Conservation (phyloP, 371 early-diverging fungal genomes). For the Ordospora colligata region DNA sequence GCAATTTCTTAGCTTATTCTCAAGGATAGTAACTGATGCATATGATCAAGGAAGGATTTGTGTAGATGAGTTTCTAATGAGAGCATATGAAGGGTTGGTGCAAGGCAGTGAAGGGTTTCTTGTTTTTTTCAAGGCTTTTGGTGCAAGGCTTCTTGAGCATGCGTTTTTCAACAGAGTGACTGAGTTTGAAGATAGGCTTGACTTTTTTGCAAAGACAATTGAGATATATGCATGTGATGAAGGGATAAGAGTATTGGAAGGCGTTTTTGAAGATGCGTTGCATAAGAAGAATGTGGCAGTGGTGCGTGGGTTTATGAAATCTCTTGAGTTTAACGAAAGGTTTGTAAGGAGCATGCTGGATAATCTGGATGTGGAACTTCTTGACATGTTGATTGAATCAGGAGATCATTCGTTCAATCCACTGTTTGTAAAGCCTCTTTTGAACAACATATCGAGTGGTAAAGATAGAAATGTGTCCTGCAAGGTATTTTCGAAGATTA, state of each 20-base stretch:
- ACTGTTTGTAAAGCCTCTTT: conserved; percentile 25
- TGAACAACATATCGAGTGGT: not conserved
- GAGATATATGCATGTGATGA: not conserved
- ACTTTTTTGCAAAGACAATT: conserved; percentile 24
- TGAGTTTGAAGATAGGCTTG: not conserved
- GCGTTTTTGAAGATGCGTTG: conserved; percentile 32
- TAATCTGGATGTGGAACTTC: conserved; percentile 26
- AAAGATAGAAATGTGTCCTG: not conserved
- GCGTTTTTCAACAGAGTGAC: not conserved
- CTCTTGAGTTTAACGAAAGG: conserved; percentile 23
- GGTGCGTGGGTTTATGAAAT: conserved; percentile 27
- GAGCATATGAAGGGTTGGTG: not conserved
- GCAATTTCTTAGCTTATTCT: conserved; percentile 9
- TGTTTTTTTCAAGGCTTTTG: conserved; percentile 9
- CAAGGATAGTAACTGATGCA: not conserved
- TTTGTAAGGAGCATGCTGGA: conserved; percentile 17
- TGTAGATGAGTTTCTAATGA: not conserved
- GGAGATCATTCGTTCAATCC: conserved; percentile 32
- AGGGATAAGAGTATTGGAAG: not conserved
- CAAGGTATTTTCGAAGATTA: conserved; percentile 14
- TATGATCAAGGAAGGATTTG: not conserved
- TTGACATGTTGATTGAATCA: conserved; percentile 1
- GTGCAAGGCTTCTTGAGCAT: not conserved
- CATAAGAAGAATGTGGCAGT: conserved; percentile 32
- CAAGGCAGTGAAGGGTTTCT: conserved; percentile 16